Evolutionary conservation across 148 eudicot genomes (phyloP).

Genomic region (Suaeda aralocaspica): DNA sequence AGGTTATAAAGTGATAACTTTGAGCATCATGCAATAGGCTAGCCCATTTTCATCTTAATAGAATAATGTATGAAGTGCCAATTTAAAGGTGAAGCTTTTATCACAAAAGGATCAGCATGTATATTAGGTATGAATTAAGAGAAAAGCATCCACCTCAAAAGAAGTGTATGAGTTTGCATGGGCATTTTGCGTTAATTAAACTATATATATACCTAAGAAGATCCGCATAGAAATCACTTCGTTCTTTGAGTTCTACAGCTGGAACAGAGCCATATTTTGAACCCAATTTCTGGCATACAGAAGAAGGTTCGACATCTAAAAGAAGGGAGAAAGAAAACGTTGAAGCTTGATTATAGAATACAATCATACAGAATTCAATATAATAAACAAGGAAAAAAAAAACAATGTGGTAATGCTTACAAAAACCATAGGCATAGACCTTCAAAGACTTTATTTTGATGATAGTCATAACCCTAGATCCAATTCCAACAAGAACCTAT

Average conservation of each 20-base stretch:
- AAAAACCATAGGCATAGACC: conserved; percentile 88
- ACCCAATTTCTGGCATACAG: conserved; percentile 83
- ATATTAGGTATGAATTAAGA: not conserved
- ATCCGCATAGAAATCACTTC: conserved; percentile 66
- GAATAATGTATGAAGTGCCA: not conserved
- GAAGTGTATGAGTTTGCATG: not conserved
- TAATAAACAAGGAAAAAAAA: not conserved
- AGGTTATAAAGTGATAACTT: not conserved
- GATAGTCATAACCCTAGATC: conserved; percentile 71
- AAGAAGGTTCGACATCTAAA: conserved; percentile 75
- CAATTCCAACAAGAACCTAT: conserved; percentile 95
- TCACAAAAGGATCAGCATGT: not conserved
- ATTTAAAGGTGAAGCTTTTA: not conserved
- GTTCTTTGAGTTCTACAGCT: conserved; percentile 50
- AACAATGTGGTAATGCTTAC: conserved; percentile 49
- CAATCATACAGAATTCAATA: not conserved
- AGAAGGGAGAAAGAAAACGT: conserved; percentile 7
- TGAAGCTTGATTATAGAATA: not conserved
- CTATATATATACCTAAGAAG: conserved; percentile 62
- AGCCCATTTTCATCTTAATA: not conserved
- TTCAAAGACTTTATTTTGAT: conserved; percentile 76
- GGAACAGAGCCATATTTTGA: conserved; percentile 69
- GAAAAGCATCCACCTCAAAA: not conserved
- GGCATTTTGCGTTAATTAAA: not conserved
- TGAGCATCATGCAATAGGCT: not conserved